Conservation (phyloP, 2,329 filamentous ascomycete genomes). For the Verruconis gallopava region DNA sequence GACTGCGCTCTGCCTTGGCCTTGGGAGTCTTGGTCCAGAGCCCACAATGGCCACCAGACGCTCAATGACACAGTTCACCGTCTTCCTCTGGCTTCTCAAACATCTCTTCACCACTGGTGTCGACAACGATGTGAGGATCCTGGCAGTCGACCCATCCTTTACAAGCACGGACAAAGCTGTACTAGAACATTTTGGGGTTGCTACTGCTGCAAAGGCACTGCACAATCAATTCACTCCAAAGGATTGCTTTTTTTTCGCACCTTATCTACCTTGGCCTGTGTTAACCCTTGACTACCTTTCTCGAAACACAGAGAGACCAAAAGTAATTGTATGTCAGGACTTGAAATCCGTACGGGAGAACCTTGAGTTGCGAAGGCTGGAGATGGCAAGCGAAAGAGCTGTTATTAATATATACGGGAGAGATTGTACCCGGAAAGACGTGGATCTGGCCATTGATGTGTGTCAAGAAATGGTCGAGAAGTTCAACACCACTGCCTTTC, state of each 20-base stretch:
- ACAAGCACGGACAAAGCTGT: neutral
- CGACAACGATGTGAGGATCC: no score
- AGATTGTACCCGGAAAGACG: neutral
- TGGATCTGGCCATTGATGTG: neutral
- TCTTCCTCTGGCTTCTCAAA: neutral
- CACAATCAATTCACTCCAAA: no score
- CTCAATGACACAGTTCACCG: neutral
- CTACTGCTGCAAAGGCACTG: no score
- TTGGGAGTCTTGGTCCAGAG: neutral
- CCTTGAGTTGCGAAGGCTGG: neutral
- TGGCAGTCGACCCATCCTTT: neutral
- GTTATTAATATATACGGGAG: neutral
- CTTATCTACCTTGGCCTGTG: neutral
- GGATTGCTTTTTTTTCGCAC: no score
- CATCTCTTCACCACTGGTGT: no score
- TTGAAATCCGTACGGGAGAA: neutral
- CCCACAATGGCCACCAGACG: neutral
- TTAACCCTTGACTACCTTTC: neutral
- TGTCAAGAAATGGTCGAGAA: neutral
- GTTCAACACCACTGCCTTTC: neutral
- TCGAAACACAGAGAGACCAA: neutral
- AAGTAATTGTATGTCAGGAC: neutral
- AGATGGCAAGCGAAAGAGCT: neutral
- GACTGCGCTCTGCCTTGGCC: neutral
- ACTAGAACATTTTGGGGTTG: neutral